Evolutionary conservation across 208 protist genomes (phyloP).

Genomic region (Naegleria gruberi): DNA sequence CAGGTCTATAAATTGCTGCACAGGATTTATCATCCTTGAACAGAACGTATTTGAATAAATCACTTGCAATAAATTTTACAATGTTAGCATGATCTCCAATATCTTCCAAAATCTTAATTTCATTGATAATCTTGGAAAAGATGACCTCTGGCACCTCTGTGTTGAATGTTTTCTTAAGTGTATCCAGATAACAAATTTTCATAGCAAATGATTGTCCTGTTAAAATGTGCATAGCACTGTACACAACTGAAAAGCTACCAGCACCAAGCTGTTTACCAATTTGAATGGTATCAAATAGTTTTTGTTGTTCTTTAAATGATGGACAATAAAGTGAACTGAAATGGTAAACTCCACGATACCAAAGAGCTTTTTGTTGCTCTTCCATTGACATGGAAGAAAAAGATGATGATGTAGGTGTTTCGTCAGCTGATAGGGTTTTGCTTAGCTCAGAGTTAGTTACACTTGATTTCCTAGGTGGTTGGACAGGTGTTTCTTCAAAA

Average conservation of each 20-base stretch:
- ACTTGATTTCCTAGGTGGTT: no score
- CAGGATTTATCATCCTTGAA: not conserved
- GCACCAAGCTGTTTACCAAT: not conserved
- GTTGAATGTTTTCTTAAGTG: not conserved
- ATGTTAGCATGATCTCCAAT: not conserved
- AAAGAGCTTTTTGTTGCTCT: not conserved
- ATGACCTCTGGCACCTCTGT: not conserved
- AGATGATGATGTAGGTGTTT: not conserved
- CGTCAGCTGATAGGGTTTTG: no score
- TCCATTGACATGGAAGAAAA: not conserved
- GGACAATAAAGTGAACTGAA: not conserved
- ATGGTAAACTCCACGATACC: not conserved
- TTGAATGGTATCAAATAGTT: not conserved
- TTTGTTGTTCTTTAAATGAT: not conserved
- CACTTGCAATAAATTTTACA: not conserved
- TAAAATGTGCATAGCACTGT: not conserved
- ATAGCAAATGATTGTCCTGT: not conserved
- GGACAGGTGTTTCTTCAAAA: no score
- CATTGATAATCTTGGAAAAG: not conserved
- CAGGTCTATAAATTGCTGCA: not conserved
- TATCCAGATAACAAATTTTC: not conserved
- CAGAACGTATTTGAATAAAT: not conserved
- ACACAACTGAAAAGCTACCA: not conserved
- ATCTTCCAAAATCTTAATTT: not conserved
- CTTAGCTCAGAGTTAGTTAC: no score